Evolutionary conservation across 768 basidiomycete species (phyloP).

Genomic region (Pleurotus eryngii): DNA sequence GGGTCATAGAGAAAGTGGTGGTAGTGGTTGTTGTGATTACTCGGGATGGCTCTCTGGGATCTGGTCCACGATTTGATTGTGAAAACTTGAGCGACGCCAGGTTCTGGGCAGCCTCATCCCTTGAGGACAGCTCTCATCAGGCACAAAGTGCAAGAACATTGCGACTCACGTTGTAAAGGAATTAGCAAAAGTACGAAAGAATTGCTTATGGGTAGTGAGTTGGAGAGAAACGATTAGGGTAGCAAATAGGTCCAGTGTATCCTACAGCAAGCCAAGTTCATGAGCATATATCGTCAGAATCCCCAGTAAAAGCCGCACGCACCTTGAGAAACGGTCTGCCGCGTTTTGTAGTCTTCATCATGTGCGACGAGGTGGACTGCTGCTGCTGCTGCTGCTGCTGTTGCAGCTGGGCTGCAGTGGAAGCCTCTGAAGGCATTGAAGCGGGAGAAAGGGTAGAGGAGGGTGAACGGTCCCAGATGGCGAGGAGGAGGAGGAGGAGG

Average conservation of each 20-base stretch:
- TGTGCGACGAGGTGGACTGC: constrained; percentile 71
- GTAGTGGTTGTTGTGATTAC: constrained; percentile 99
- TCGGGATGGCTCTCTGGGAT: constrained; percentile 96
- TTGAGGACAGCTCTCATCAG: constrained; percentile 27
- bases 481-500: constrained; percentile 19
- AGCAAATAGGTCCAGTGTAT: constrained; percentile 96
- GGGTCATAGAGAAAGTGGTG: constrained; percentile 98
- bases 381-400: constrained; percentile 6
- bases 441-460: constrained; percentile 39
- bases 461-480: constrained; percentile 43
- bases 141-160: constrained; percentile 11
- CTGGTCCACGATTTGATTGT: constrained; percentile 96
- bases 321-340: constrained; percentile 94
- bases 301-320: constrained; percentile 14
- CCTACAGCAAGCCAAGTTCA: constrained; percentile 43
- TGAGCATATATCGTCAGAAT: constrained; percentile 9
- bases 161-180: constrained; percentile 89
- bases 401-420: constrained; percentile 31
- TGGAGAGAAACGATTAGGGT: constrained; percentile 93
- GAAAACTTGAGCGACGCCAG: constrained; percentile 96
- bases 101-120: constrained; percentile 93
- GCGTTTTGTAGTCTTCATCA: constrained; percentile 99
- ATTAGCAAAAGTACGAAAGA: constrained; percentile 92
- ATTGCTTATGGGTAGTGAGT: constrained; percentile 86
- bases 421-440: constrained; percentile 37